Percentiles rank a stretch among this genome's conserved stretches.
phyloP scores from a whole-genome alignment of 352 stramenopile species.

The Phytophthora rubi region DNA sequence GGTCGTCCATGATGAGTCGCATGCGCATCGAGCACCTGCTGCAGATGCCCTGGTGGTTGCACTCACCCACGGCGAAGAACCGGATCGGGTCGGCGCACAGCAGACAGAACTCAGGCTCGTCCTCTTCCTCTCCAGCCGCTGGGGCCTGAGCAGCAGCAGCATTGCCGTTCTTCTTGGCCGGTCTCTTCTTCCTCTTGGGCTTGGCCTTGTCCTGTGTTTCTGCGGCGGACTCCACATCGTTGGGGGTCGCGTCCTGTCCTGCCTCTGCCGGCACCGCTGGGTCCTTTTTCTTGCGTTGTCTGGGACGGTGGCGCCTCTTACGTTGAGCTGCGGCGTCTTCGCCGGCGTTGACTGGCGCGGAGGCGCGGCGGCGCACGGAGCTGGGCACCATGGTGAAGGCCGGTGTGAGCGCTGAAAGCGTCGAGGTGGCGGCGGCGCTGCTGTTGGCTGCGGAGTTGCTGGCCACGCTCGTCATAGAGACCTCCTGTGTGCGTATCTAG shows the following conservation, averaged over 20 bases:
- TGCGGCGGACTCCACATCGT: background rate
- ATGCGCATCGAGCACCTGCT: slow-evolving; percentile 86
- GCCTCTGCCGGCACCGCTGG: background rate
- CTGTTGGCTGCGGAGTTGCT: slow-evolving; percentile 23
- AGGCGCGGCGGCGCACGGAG: slow-evolving; percentile 31
- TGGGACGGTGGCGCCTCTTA: slow-evolving; percentile 24
- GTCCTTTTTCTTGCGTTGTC: slow-evolving; percentile 36
- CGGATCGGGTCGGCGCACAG: slow-evolving; percentile 74
- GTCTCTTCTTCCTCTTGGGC: slow-evolving; percentile 28
- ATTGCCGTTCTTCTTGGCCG: slow-evolving; percentile 14
- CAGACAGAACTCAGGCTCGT: slow-evolving; percentile 49
- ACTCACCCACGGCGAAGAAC: slow-evolving; percentile 76
- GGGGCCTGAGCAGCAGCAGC: background rate
- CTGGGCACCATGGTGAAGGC: slow-evolving; percentile 41
- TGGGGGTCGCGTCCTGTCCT: background rate
- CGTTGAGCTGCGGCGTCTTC: slow-evolving; percentile 12
- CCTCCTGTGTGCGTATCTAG: no score
- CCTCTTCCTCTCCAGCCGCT: slow-evolving; percentile 26
- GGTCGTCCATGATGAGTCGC: slow-evolving; percentile 81
- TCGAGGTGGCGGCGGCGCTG: slow-evolving; percentile 25
- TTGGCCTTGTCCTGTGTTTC: slow-evolving; percentile 17
- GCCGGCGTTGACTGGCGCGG: background rate
- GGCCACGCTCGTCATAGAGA: slow-evolving; percentile 28
- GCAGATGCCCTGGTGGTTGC: slow-evolving; percentile 84
- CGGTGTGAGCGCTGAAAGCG: slow-evolving; percentile 20